Evolutionary conservation across 2,329 filamentous ascomycete species (phyloP).

Genomic region (Esteya vermicola): DNA sequence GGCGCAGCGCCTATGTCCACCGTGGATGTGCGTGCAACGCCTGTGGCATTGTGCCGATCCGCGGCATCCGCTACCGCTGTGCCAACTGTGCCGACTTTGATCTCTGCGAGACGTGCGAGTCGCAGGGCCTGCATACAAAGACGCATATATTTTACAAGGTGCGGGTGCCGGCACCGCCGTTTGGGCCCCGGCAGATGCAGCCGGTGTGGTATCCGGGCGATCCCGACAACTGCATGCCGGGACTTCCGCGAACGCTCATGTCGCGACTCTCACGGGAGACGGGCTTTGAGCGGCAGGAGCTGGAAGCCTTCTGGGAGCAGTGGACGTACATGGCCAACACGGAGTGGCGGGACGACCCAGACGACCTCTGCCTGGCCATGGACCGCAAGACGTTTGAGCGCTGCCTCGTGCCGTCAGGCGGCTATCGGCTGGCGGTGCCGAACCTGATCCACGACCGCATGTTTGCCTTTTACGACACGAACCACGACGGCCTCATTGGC

Average conservation of each 20-base stretch:
- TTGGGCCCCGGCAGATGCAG: slow-evolving; percentile 67
- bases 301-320: slow-evolving; percentile 93
- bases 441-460: slow-evolving; percentile 93
- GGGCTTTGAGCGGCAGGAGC: slow-evolving; percentile 68
- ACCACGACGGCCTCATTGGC: slow-evolving; percentile 75
- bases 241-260: slow-evolving; percentile 52
- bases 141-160: slow-evolving; percentile 97
- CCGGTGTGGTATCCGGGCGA: slow-evolving; percentile 83
- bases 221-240: slow-evolving; percentile 54
- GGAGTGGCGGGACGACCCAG: slow-evolving; percentile 70
- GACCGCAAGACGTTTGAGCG: slow-evolving; percentile 87
- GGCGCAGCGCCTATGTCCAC: slow-evolving; percentile 79
- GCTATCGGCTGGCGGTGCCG: slow-evolving; percentile 60
- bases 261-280: slow-evolving; percentile 57
- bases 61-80: slow-evolving; percentile 84
- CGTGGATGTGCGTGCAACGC: slow-evolving; percentile 84
- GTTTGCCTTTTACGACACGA: slow-evolving; percentile 92
- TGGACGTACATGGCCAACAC: slow-evolving; percentile 88
- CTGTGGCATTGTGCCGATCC: slow-evolving; percentile 77
- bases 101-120: slow-evolving; percentile 86
- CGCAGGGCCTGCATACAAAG: slow-evolving; percentile 62
- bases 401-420: slow-evolving; percentile 75
- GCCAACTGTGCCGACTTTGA: slow-evolving; percentile 95
- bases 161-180: slow-evolving; percentile 71
- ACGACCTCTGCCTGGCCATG: slow-evolving; percentile 66